Base-by-base conservation (phyloP, 176 grass and related monocot genomes). In the Echinochloa phyllopogon region DNA sequence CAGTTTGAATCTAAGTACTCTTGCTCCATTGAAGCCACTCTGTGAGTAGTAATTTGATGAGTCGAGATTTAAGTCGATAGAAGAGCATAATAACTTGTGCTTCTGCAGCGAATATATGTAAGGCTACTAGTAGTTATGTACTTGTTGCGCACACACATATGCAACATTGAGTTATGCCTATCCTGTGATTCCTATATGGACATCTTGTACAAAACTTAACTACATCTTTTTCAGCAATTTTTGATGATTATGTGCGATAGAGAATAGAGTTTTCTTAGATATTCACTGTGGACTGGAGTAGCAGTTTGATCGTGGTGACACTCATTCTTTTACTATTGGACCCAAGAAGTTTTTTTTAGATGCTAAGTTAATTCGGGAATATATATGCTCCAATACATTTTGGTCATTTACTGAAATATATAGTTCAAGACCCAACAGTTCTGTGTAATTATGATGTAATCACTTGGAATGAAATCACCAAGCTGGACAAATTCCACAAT, bases 1-100 rank as follows among this genome's bases (percentile, higher is more conserved):
- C 29, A 75, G 72, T 75, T 12, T 87, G 18, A 86, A 86, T 43
- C 45, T 73, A 86, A 5, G 21, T 1, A 53, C 16, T 65, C 41
- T 33, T 43, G 29, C 62, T 60, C n/a, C 11, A 72, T 64, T n/a
- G 15, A 60, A 49, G 6, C 37, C 43, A 20, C 41, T 45, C 27
- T 38, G 7, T 9, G 56, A 47, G 40, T 7, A 33, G 43, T 24
- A 61, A 79, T 79, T 45, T 33, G 24, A 6, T 62, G 43, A 42
- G 71, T 13, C 76, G 52, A 1, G 21, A 69, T 47, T 36, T 59
- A 62, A 39, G 55, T 17, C 36, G 10, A 67, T 36, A 52, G 23
- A 57, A 68, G 37, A 25, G 10, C 48, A 4, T 72, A 55, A 45
- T 42, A 72, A 20, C 55, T 60, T 60, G 38, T 44, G 6, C 37